These are phyloP conservation scores for Kuraishia ogatae DNA, from an alignment of 805 yeast genomes.

Conservation along the genomic window DNA sequence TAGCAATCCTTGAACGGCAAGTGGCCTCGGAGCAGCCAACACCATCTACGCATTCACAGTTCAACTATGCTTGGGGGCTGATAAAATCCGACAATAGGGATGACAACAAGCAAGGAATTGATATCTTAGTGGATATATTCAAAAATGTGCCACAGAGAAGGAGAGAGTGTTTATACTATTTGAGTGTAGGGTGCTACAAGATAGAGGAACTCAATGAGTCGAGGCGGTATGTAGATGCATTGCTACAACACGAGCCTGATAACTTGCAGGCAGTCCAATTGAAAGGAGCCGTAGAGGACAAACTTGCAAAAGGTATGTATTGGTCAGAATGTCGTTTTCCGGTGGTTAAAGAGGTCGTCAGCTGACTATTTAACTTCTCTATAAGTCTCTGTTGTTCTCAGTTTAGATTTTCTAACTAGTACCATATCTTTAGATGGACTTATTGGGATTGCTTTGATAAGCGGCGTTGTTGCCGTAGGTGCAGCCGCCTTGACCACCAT, in stretches of 20 bases:
- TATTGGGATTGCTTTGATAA: conserved; percentile 79
- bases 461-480: conserved; percentile 81
- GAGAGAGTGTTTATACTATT: conserved; percentile 82
- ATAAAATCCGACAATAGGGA: conserved; percentile 57
- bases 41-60: conserved; percentile 75
- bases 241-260: conserved; percentile 74
- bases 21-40: conserved; percentile 73
- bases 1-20: conserved; percentile 67
- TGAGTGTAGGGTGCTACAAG: conserved; percentile 82
- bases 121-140: conserved; percentile 59
- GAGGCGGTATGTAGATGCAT: conserved; percentile 72
- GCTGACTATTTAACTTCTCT: too few species aligned
- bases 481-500: conserved; percentile 49
- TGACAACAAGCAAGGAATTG: conserved; percentile 75
- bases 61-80: conserved; percentile 96
- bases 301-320: conserved; percentile 48
- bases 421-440: conserved; percentile 54
- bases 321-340: neutral
- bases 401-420: conserved; percentile 1
- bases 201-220: conserved; percentile 83
- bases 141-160: conserved; percentile 75
- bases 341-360: neutral
- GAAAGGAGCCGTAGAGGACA: conserved; percentile 72
- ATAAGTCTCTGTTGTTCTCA: too few species aligned
- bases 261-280: conserved; percentile 69